Evolutionary conservation across 805 yeast species (phyloP).

Genomic region (Grigorovia humatica): DNA sequence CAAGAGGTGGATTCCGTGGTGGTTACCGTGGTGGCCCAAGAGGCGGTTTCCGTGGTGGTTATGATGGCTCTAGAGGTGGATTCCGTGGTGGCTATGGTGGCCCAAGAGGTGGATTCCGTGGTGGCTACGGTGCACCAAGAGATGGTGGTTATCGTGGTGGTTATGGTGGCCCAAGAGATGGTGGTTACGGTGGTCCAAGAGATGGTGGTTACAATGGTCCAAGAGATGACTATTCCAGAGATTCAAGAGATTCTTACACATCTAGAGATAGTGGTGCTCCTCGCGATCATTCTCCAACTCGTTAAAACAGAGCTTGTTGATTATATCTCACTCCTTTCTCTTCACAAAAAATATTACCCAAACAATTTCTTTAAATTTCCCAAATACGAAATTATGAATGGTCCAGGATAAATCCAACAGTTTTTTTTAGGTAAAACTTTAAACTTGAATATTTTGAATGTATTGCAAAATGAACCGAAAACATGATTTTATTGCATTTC

Average conservation of each 20-base stretch:
- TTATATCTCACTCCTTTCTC: too few species aligned
- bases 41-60: constrained; percentile 30
- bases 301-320: constrained; percentile 33
- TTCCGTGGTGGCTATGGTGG: constrained; percentile 23
- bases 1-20: constrained; percentile 34
- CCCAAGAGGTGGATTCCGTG: constrained; percentile 51
- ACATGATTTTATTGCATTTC: not conserved
- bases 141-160: constrained; percentile 29
- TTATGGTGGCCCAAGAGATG: constrained; percentile 25
- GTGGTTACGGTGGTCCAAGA: constrained; percentile 29
- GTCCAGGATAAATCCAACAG: too few species aligned
- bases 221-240: constrained; percentile 26
- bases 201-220: constrained; percentile 30
- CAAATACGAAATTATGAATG: too few species aligned
- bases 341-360: not conserved
- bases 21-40: constrained; percentile 25
- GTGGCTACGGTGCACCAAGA: constrained; percentile 30
- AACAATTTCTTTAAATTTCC: too few species aligned
- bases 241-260: constrained; percentile 23
- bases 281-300: constrained; percentile 69
- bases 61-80: constrained; percentile 32
- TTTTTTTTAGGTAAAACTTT: too few species aligned
- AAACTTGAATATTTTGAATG: not conserved
- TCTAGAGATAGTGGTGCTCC: constrained; percentile 15
- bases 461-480: not conserved